Evolutionary conservation across 257 asterid species (phyloP), one percentile per base, ranked within the genome.

Genomic region (Nicotiana attenuata): DNA sequence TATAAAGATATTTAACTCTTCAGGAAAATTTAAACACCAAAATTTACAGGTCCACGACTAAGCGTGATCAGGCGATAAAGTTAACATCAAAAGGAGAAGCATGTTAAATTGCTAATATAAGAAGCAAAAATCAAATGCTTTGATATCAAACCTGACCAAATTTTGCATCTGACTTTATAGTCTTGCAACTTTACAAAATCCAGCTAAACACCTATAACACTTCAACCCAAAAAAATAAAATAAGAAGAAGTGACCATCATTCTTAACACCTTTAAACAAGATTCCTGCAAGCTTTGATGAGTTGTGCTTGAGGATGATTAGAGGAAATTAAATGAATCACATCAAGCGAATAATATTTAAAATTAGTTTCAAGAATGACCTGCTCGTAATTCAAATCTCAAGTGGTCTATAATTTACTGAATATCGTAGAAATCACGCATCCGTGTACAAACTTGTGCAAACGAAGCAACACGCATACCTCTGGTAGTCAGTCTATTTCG

Each of bases 401-500:
- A 71, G 22, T 22, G 38, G 38, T 47, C 24, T 47, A 73, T 73
- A 69, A 69, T 50, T 50, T 50, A 47, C 16, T 2, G 15, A 14
- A 1, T 19, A 29, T 31, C 0, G 6, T 29, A 29, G 33, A 29
- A 29, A 31, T 4, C 56, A 60, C 55, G 11, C 71, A 81, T 35
- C 6, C 33, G 26, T 82, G 78, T 82, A 82, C 85, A 83, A 22
- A 77, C 77, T 28, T 16, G 7, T 38, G 80, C 66, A 65, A 73
- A 80, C 8, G 20, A 86, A 86, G 82, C 68, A 83, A 83, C 64
- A 83, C 38, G 55, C 68, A 77, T 83, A 83, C 83, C 83, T 81
- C 80, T 17, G 28, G 22, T 77, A 17, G 79, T 81, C 17, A 28
- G 47, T 81, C 68, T 55, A 83, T 85, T 87, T 76, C 83, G 77